phyloP scores from a whole-genome alignment of 148 eudicot genomes.

The Polygonum maritimum region DNA sequence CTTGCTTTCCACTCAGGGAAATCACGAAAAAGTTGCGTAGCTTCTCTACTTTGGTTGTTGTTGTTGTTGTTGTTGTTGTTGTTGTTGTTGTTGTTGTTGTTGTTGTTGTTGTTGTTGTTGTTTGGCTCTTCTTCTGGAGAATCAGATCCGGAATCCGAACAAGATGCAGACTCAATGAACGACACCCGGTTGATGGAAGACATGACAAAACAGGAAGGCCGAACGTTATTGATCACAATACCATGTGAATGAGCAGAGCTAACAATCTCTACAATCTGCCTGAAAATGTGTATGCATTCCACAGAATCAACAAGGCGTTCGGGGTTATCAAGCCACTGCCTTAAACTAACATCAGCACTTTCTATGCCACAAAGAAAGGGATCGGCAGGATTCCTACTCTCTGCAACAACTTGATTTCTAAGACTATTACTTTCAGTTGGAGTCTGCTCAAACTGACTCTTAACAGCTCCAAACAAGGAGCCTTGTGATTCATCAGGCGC shows the following conservation, averaged over 20 bases:
- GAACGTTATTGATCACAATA: slow-evolving; percentile 65
- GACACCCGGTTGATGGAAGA: slow-evolving; percentile 79
- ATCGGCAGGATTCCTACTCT: slow-evolving; percentile 34
- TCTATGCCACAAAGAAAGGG: slow-evolving; percentile 35
- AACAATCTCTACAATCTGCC: slow-evolving; percentile 77
- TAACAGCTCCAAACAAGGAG: slow-evolving; percentile 26
- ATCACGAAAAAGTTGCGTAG: slow-evolving; percentile 21
- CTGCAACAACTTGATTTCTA: slow-evolving; percentile 21
- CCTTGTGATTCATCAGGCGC: slow-evolving; percentile 44
- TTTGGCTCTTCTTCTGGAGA: slow-evolving; percentile 55
- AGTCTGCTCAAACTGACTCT: slow-evolving; percentile 27
- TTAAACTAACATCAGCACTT: slow-evolving; percentile 66
- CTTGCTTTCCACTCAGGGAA: slow-evolving; percentile 22
- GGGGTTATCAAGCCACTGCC: slow-evolving; percentile 81
- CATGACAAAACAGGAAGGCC: slow-evolving; percentile 90
- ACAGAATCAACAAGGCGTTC: slow-evolving; percentile 50
- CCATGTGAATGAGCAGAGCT: slow-evolving; percentile 83
- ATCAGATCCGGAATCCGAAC: slow-evolving; percentile 86
- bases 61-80: slow-evolving; percentile 10
- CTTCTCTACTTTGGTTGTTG: slow-evolving; percentile 29
- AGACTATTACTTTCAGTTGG: slow-evolving; percentile 19
- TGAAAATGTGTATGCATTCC: slow-evolving; percentile 83
- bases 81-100: slow-evolving; percentile 11
- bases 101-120: not conserved
- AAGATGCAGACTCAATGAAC: slow-evolving; percentile 91